Evolutionary conservation across 106 monocot genomes (phyloP).

Genomic region (Hemerocallis citrina): DNA sequence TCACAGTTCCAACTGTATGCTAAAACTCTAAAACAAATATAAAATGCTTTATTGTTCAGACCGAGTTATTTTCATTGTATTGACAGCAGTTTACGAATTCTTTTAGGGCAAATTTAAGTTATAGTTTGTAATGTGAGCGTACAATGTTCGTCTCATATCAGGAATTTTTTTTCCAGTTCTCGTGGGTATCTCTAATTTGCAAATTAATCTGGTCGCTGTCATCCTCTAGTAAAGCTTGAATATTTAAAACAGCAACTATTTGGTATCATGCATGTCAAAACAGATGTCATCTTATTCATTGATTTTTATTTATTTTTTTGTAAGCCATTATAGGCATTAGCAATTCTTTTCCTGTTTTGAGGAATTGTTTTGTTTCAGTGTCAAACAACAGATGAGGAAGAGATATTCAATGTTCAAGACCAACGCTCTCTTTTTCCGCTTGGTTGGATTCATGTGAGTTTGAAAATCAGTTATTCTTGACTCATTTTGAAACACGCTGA

Average conservation of each 20-base stretch:
- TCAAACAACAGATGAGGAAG: slow-evolving; percentile 95
- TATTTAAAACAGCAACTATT: not conserved
- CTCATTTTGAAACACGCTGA: not conserved
- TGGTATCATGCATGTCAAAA: not conserved
- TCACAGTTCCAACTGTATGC: no score
- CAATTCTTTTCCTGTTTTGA: not conserved
- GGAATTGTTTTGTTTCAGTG: slow-evolving; percentile 55
- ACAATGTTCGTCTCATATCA: no score
- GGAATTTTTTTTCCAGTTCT: no score
- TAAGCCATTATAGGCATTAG: not conserved
- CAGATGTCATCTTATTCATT: not conserved
- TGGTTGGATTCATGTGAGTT: slow-evolving; percentile 99
- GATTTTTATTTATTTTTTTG: not conserved
- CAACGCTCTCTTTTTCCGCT: slow-evolving; percentile 82
- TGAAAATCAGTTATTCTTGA: not conserved
- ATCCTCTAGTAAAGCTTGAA: not conserved
- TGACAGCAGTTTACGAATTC: no score
- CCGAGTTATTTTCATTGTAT: no score
- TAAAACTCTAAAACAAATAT: no score
- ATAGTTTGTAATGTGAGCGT: no score
- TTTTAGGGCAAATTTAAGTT: no score
- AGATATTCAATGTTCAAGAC: slow-evolving; percentile 96
- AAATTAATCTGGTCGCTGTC: not conserved
- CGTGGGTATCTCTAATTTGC: no score
- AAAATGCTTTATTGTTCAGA: no score